These are phyloP conservation scores for Castanea mollissima DNA, from an alignment of 306 rosid species.

Conservation along the genomic window DNA sequence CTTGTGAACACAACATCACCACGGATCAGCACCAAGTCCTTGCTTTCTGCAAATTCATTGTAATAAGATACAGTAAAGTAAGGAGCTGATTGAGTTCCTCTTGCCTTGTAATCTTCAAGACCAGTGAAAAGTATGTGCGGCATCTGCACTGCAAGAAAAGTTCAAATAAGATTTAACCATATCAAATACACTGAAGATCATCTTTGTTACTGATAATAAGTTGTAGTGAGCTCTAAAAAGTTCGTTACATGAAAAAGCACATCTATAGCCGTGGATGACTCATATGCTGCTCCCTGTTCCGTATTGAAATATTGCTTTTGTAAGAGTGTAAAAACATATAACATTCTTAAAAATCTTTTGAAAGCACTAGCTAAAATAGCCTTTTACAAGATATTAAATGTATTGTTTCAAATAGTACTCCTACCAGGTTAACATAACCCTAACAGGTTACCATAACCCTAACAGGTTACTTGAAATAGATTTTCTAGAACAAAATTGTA, in stretches of 20 bases:
- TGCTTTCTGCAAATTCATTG: constrained; percentile 83
- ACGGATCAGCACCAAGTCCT: constrained; percentile 78
- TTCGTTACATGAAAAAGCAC: neutral
- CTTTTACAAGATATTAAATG: neutral
- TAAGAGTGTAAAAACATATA: neutral
- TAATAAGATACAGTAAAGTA: constrained; percentile 66
- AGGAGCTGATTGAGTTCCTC: constrained; percentile 92
- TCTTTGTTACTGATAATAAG: neutral
- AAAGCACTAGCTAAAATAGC: neutral
- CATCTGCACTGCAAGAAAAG: constrained; percentile 62
- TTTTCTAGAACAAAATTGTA: neutral
- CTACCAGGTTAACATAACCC: neutral
- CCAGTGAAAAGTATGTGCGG: constrained; percentile 85
- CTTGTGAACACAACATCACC: constrained; percentile 84
- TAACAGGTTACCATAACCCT: neutral
- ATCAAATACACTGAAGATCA: neutral
- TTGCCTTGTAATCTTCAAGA: constrained; percentile 92
- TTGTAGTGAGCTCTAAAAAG: neutral
- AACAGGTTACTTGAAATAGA: neutral
- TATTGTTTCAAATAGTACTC: neutral
- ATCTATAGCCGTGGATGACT: neutral
- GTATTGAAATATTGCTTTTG: neutral
- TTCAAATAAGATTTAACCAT: constrained; percentile 2
- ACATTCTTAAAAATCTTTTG: neutral
- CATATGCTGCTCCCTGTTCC: neutral